phyloP scores from a whole-genome alignment of 2,329 filamentous ascomycete species.

The Penicillium psychrosexuale region DNA sequence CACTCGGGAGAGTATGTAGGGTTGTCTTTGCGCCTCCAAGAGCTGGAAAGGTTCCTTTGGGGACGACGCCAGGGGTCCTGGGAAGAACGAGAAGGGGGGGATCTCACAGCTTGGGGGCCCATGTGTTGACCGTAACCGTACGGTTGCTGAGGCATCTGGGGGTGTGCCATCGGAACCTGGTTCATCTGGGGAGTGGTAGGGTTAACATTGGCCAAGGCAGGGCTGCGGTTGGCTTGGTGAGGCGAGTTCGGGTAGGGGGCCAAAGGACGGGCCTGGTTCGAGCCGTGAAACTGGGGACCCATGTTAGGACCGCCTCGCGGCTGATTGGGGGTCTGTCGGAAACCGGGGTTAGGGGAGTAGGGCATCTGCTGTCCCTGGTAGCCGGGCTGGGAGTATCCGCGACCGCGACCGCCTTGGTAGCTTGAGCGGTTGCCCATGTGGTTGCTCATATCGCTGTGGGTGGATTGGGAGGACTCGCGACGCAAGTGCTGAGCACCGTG shows the following conservation, averaged over 20 bases:
- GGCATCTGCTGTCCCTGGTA: slow-evolving; percentile 51
- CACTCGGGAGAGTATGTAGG: slow-evolving; percentile 23
- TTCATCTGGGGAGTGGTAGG: slow-evolving; percentile 69
- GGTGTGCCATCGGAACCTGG: slow-evolving; percentile 64
- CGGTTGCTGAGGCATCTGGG: slow-evolving; percentile 60
- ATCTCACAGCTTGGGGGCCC: slow-evolving; percentile 61
- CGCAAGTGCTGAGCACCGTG: slow-evolving; percentile 72
- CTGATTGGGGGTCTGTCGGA: slow-evolving; percentile 52
- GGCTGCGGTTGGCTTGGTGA: slow-evolving; percentile 62
- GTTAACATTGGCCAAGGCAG: slow-evolving; percentile 63
- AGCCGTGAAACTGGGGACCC: slow-evolving; percentile 50
- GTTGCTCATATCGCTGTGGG: slow-evolving; percentile 67
- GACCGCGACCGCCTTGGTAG: slow-evolving; percentile 55
- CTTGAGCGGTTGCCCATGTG: slow-evolving; percentile 52
- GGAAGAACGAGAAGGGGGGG: slow-evolving; percentile 33
- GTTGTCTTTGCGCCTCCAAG: background rate
- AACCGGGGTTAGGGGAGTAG: slow-evolving; percentile 54
- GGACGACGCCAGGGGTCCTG: slow-evolving; percentile 28
- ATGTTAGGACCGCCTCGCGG: slow-evolving; percentile 51
- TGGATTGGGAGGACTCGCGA: slow-evolving; percentile 80
- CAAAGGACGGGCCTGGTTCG: slow-evolving; percentile 42
- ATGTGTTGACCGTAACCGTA: slow-evolving; percentile 58
- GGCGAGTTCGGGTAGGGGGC: slow-evolving; percentile 60
- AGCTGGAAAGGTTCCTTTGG: slow-evolving; percentile 13
- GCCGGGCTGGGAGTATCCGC: slow-evolving; percentile 54